Base-by-base conservation (phyloP, 2,329 filamentous ascomycete genomes). In the Clonostachys rosea region DNA sequence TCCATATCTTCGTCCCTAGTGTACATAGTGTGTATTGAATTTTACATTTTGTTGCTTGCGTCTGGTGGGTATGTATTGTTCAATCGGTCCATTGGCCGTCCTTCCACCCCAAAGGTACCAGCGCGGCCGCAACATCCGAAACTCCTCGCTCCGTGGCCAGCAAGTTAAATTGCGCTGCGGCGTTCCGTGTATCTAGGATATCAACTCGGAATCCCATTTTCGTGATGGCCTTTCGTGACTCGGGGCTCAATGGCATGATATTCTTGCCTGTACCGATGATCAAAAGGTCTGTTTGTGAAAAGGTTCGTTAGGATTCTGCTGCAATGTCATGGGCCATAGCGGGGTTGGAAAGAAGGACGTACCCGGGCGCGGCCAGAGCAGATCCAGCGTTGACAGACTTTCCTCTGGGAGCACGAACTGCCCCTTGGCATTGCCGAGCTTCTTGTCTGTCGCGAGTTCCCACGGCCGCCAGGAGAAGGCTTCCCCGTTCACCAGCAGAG, bases 91-190 rank as follows among this genome's bases (percentile, higher is more conserved):
- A 75, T 24, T 69, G 54, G 2, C 76, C 76, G 49, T 89, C 86
- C 57, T 75, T 81, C 89, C 89, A 95, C 3, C 90, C 91, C 46
- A 94, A 77, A 1, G 91, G 91, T 65, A 97, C 81, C 66, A 99
- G 64, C 10, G 91, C 92, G 3, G 90, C 92, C 30, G 91, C 92
- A 51, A 97, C 84, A 58, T 92, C 86, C 17, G 83, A 77, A 6
- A 94, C 83, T 2, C 94, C 92, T 45, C 94, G 76, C 71, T 99
- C 94, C 16, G 91, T 97, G n/a, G 91, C 92, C 47, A 99, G 71
- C 59, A 99, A 64, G 62, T 99, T 99, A 66, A 94, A 99, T 64
- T 96, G 91, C 34, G 91, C 87, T 2, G 92, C 89, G 9, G 94
- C 94, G 67, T 97, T 97, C 52, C 90, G 77, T 34, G 94, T 97